phyloP scores from a whole-genome alignment of 2,329 filamentous ascomycete genomes.

The Aspergillus sp. region DNA sequence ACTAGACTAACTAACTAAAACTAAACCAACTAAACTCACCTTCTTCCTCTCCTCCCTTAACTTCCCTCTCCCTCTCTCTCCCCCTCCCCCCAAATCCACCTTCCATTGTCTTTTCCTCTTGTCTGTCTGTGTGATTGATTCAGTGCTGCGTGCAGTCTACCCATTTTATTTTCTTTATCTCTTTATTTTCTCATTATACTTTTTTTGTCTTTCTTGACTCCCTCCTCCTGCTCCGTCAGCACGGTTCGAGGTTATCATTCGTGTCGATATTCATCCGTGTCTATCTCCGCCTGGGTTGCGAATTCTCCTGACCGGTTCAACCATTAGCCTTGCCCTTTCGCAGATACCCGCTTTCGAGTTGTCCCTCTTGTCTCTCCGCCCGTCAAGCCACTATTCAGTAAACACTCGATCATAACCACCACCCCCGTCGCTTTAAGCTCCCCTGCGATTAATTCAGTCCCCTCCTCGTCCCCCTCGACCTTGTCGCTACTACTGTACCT shows the following conservation, averaged over 20 bases:
- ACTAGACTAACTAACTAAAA: too few relatives aligned
- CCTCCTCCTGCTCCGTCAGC: not conserved
- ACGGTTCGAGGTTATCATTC: not conserved
- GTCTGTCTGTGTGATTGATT: too few relatives aligned
- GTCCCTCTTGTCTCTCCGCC: not conserved
- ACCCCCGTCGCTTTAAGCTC: not conserved
- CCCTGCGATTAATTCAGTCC: not conserved
- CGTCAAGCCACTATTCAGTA: constrained; percentile 6
- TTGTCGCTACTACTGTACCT: constrained; percentile 14
- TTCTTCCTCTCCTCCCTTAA: too few relatives aligned
- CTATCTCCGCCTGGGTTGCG: constrained; percentile 3
- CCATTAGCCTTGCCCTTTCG: constrained; percentile 1
- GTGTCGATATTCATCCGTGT: not conserved
- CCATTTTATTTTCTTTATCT: too few relatives aligned
- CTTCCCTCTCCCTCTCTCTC: not conserved
- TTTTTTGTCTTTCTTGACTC: not conserved
- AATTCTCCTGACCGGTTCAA: constrained; percentile 3
- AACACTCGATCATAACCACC: not conserved
- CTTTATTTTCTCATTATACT: not conserved
- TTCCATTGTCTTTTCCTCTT: not conserved
- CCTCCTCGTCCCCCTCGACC: not conserved
- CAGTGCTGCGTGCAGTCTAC: too few relatives aligned
- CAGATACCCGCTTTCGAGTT: constrained; percentile 1
- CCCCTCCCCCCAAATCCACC: not conserved
- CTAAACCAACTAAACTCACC: too few relatives aligned